These are phyloP conservation scores for Pseudopithomyces chartarum DNA, from an alignment of 2,329 filamentous ascomycete species.

Conservation along the genomic window DNA sequence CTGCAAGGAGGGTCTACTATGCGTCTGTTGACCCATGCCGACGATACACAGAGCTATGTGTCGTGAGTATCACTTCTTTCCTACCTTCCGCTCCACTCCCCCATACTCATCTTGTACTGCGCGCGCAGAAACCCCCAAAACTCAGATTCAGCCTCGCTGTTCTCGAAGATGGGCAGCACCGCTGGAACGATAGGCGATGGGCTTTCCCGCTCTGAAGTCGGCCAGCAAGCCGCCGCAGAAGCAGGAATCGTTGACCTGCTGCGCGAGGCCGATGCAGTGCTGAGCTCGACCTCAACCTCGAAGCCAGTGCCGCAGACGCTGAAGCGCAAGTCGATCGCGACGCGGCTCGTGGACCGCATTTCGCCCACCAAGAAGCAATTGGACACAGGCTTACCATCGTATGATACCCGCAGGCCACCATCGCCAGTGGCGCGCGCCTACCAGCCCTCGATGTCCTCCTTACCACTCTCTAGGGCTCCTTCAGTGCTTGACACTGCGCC, in stretches of 20 bases:
- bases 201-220: slow-evolving; percentile 30
- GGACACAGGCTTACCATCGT: slow-evolving; percentile 43
- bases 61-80: slow-evolving; percentile 46
- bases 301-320: slow-evolving; percentile 25
- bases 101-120: slow-evolving; percentile 27
- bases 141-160: slow-evolving; percentile 38
- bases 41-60: slow-evolving; percentile 49
- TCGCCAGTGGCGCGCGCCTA: slow-evolving; percentile 53
- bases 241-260: slow-evolving; percentile 51
- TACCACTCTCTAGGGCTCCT: slow-evolving; percentile 53
- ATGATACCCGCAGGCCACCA: slow-evolving; percentile 47
- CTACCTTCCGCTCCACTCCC: slow-evolving; percentile 15
- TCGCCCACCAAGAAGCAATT: slow-evolving; percentile 25
- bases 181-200: slow-evolving; percentile 38
- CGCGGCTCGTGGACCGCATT: slow-evolving; percentile 27
- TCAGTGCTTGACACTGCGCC: slow-evolving; percentile 58
- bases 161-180: slow-evolving; percentile 39
- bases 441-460: slow-evolving; percentile 52
- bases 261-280: slow-evolving; percentile 46
- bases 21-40: slow-evolving; percentile 55
- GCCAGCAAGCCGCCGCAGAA: slow-evolving; percentile 40
- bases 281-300: slow-evolving; percentile 20
- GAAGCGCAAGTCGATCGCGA: slow-evolving; percentile 29
- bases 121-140: slow-evolving; percentile 32
- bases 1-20: slow-evolving; percentile 52